phyloP scores from a whole-genome alignment of 306 rosid genomes.

The Parietaria judaica region DNA sequence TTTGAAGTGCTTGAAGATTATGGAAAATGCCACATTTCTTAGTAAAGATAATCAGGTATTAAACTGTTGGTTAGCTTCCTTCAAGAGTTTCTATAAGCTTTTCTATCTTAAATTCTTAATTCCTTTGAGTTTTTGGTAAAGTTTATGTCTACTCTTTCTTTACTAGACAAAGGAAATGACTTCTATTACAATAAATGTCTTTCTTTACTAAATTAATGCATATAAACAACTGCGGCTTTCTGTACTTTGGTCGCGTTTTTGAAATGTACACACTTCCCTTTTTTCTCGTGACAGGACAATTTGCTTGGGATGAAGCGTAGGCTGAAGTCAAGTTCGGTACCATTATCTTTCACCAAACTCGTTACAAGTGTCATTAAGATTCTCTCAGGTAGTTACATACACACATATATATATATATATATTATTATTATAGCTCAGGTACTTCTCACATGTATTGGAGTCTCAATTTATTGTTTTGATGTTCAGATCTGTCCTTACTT shows the following conservation, averaged over 20 bases:
- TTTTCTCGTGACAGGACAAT: conserved; percentile 54
- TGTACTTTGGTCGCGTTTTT: conserved; percentile 11
- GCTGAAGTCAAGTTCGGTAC: conserved; percentile 27
- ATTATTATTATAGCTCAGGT: conserved; percentile 6
- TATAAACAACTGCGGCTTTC: background rate
- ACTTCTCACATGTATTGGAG: background rate
- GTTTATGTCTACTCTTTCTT: too few relatives aligned
- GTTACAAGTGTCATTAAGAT: conserved; percentile 57
- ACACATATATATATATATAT: too few relatives aligned
- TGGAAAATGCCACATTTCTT: conserved; percentile 95
- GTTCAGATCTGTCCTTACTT: conserved; percentile 35
- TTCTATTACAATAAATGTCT: too few relatives aligned
- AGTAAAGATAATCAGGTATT: conserved; percentile 88
- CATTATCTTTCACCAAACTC: conserved; percentile 54
- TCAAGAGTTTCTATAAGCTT: background rate
- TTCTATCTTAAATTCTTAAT: conserved; percentile 7
- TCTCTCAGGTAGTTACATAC: conserved; percentile 59
- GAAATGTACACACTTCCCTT: background rate
- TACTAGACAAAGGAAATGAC: too few relatives aligned
- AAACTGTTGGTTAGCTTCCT: too few relatives aligned
- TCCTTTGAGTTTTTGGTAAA: conserved; percentile 11
- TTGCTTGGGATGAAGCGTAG: conserved; percentile 77
- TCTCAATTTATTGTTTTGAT: conserved; percentile 18
- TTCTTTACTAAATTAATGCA: conserved; percentile 1
- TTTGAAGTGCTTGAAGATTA: conserved; percentile 84